These are phyloP conservation scores for Arachnomyces sp. DNA, from an alignment of 2,329 filamentous ascomycete genomes.

Conservation along the genomic window DNA sequence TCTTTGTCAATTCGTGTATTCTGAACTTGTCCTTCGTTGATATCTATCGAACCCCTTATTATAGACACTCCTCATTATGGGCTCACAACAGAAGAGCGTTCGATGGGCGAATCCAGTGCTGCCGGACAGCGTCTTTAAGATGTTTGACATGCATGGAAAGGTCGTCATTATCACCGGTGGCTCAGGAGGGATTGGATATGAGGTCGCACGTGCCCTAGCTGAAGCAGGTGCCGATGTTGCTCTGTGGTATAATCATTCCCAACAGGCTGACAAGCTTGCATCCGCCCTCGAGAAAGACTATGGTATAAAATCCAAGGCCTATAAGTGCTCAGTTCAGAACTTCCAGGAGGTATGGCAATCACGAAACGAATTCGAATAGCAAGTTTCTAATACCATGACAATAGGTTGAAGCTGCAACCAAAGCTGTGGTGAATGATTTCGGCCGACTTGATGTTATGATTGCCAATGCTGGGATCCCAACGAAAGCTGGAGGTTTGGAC, in stretches of 20 bases:
- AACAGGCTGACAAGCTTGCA: too few species aligned
- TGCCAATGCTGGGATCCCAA: constrained; percentile 64
- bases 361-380: too few species aligned
- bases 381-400: too few species aligned
- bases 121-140: constrained; percentile 7
- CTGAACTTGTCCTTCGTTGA: too few species aligned
- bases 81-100: constrained; percentile 8
- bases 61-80: background rate
- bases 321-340: constrained; percentile 44
- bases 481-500: constrained; percentile 61
- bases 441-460: constrained; percentile 61
- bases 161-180: constrained; percentile 43
- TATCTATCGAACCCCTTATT: too few species aligned
- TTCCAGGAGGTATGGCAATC: too few species aligned
- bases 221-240: constrained; percentile 59
- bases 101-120: constrained; percentile 12
- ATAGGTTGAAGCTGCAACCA: constrained; percentile 48
- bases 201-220: constrained; percentile 57
- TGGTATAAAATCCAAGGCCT: constrained; percentile 60
- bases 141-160: constrained; percentile 29
- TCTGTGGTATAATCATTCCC: constrained; percentile 49
- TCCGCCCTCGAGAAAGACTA: constrained; percentile 52
- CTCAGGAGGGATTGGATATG: constrained; percentile 57
- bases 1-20: too few species aligned
- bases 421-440: constrained; percentile 60